phyloP scores from a whole-genome alignment of 129 eudicot genomes.

The Flaveria trinervia region DNA sequence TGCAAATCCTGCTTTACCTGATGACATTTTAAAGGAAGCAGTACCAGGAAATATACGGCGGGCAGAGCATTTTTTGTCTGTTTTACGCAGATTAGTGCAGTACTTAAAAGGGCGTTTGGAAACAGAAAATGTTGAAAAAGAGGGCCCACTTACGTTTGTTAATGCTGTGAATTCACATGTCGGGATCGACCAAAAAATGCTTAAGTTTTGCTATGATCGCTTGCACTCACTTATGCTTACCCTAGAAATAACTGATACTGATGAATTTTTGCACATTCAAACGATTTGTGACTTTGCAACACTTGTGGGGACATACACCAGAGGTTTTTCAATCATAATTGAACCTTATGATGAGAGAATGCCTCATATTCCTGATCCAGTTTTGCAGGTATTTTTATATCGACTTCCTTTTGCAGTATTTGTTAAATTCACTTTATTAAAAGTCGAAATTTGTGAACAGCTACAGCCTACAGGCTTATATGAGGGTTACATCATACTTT shows the following conservation, averaged over 20 bases:
- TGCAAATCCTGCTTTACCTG: constrained; percentile 87
- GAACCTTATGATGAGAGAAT: constrained; percentile 98
- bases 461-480: constrained; percentile 9
- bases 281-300: constrained; percentile 97
- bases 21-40: constrained; percentile 91
- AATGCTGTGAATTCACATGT: constrained; percentile 72
- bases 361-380: constrained; percentile 99
- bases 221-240: constrained; percentile 89
- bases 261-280: constrained; percentile 87
- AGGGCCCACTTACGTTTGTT: constrained; percentile 91
- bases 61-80: constrained; percentile 91
- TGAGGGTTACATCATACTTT: constrained; percentile 3
- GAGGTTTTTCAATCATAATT: constrained; percentile 94
- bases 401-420: constrained; percentile 4
- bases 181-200: constrained; percentile 94
- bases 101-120: constrained; percentile 75
- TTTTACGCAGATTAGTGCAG: constrained; percentile 89
- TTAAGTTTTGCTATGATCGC: constrained; percentile 90
- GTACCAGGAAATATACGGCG: constrained; percentile 95
- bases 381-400: constrained; percentile 67
- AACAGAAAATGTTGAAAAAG: constrained; percentile 90
- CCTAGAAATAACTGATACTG: constrained; percentile 90
- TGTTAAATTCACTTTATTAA: neutral
- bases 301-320: constrained; percentile 86
- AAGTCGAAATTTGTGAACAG: neutral